Conservation (phyloP, 2,329 filamentous ascomycete species). For the Aspergillus luchuensis region DNA sequence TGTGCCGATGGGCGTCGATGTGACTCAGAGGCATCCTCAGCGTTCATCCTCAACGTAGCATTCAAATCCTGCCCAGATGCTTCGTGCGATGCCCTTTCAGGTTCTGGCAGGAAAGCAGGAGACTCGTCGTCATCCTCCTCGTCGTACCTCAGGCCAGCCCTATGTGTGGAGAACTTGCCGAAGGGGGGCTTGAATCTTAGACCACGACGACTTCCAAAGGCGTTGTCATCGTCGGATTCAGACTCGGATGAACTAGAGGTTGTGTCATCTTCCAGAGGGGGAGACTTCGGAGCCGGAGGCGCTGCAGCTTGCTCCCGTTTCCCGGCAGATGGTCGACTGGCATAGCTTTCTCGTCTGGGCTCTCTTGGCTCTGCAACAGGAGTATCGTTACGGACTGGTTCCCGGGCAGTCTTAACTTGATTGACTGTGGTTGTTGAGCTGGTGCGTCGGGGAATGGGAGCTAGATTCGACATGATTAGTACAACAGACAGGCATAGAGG, state of each 20-base stretch:
- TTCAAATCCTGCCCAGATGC: slow-evolving; percentile 38
- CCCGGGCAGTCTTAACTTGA: slow-evolving; percentile 27
- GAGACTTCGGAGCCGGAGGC: slow-evolving; percentile 30
- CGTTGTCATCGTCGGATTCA: slow-evolving; percentile 37
- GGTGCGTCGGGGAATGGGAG: slow-evolving; percentile 26
- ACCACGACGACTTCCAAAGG: slow-evolving; percentile 22
- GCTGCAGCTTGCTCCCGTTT: slow-evolving; percentile 29
- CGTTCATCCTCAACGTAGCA: slow-evolving; percentile 45
- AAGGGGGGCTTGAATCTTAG: slow-evolving; percentile 41
- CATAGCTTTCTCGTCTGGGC: slow-evolving; percentile 24
- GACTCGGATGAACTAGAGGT: slow-evolving; percentile 34
- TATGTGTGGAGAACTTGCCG: slow-evolving; percentile 43
- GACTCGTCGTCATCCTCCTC: slow-evolving; percentile 50
- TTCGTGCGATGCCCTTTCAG: slow-evolving; percentile 21
- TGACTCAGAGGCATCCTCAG: slow-evolving; percentile 29
- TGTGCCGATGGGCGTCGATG: slow-evolving; percentile 33
- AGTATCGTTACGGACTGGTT: slow-evolving; percentile 29
- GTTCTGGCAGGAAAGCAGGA: slow-evolving; percentile 47
- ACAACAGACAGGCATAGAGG: neutral
- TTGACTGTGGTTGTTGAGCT: slow-evolving; percentile 37
- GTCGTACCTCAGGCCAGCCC: slow-evolving; percentile 35
- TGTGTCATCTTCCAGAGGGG: slow-evolving; percentile 37
- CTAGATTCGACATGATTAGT: slow-evolving; percentile 9
- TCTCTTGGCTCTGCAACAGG: slow-evolving; percentile 30
- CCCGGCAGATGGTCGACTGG: slow-evolving; percentile 26